Base-by-base conservation (phyloP, 2,329 filamentous ascomycete species). In the Sclerotinia glacialis region DNA sequence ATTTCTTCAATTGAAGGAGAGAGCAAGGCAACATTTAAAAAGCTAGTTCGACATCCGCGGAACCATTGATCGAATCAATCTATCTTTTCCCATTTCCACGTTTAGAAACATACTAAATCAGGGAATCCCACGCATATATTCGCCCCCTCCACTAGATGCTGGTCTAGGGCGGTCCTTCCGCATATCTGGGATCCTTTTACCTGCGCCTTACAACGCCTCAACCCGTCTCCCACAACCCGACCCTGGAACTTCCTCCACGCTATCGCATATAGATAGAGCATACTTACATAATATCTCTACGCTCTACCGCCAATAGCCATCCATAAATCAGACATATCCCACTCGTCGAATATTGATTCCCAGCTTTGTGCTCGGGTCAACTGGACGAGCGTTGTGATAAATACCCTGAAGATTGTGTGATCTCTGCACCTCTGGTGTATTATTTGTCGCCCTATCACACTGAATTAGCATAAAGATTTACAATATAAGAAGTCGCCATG, bases 261-360 rank as follows among this genome's bases (percentile, higher is more conserved):
- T 42, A 60, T 50, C 23, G 12, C 44, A 60, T 31, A 47, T 9
- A 28, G 16, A 49, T 46, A 58, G 52, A 58, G 42, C 52, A 23
- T n/a, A 50, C 52, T 64, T 59, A 65, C 31, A 64, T 50, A 65
- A 52, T 16, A 42, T 28, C 55, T 46, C 34, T 28, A 60, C 54
- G 16, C 26, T 42, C 21, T 37, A 59, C 7, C 42, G 31, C 63
- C 42, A 63, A 63, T 63, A 63, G 14, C 21, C 23, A 65, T 52
- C 44, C 63, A 59, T 65, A 65, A 65, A 52, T 60, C 34, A 23
- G n/a, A 50, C 46, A 65, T 7, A 60, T 60, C 54, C 55, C 63
- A 50, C 63, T 50, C 11, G 40, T 59, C 44, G 21, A 61, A 49
- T 16, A 37, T 49, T 34, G 44, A 50, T 37, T 37, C 40, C 44